phyloP scores from a whole-genome alignment of 2,329 filamentous ascomycete species.

The Sphaerulina vaccinii region DNA sequence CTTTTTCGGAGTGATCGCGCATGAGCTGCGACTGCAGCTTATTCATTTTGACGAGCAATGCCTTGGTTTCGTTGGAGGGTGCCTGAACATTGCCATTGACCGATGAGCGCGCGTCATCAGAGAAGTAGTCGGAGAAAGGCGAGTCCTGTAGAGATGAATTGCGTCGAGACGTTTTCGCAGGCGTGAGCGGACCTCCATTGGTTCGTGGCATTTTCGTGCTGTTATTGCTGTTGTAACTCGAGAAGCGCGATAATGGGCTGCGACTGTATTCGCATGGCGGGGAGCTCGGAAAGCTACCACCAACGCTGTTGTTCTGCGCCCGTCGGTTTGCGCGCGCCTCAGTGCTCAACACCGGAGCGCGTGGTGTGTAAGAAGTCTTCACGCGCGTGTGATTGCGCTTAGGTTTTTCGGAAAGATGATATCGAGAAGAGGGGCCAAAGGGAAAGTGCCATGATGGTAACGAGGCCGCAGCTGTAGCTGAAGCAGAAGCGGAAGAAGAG shows the following conservation, averaged over 20 bases:
- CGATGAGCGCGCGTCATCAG: constrained; percentile 36
- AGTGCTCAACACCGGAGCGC: constrained; percentile 31
- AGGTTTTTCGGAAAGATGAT: constrained; percentile 30
- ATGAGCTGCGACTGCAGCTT: constrained; percentile 39
- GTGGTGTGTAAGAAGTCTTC: constrained; percentile 27
- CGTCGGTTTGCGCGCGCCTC: constrained; percentile 33
- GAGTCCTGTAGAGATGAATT: constrained; percentile 35
- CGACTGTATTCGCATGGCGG: constrained; percentile 21
- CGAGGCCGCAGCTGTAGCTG: constrained; percentile 10
- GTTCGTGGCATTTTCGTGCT: constrained; percentile 12
- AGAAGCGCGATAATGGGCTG: constrained; percentile 23
- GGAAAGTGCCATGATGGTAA: constrained; percentile 34
- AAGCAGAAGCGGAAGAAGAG: constrained; percentile 10
- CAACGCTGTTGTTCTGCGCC: constrained; percentile 25
- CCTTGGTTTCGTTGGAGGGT: constrained; percentile 32
- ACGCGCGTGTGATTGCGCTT: constrained; percentile 21
- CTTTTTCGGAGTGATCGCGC: constrained; percentile 29
- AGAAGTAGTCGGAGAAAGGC: constrained; percentile 45
- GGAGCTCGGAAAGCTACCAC: constrained; percentile 14
- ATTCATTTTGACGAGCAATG: constrained; percentile 40
- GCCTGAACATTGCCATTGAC: constrained; percentile 24
- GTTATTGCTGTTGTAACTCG: constrained; percentile 13
- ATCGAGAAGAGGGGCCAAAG: constrained; percentile 35
- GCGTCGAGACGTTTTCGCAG: constrained; percentile 25
- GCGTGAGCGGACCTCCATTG: constrained; percentile 26